Conservation (phyloP, 139 green algal species). For the Volvox reticuliferus region DNA sequence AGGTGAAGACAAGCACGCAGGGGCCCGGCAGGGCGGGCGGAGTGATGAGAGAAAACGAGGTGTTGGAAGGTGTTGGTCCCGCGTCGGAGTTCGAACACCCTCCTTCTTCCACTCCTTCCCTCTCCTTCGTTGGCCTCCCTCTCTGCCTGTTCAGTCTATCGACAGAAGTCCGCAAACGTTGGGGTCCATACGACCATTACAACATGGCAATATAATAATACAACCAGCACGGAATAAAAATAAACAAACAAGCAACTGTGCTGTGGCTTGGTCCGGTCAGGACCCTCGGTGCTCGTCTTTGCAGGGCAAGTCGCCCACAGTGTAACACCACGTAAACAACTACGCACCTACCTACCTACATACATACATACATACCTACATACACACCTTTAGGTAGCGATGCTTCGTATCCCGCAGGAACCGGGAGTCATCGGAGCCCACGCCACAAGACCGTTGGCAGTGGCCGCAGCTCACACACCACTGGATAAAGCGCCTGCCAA, state of each 20-base stretch:
- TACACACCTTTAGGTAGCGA: not conserved
- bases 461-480: constrained; percentile 24
- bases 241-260: too few relatives aligned
- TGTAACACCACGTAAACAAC: too few relatives aligned
- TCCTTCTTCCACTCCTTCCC: not conserved
- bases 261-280: too few relatives aligned
- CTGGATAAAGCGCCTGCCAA: constrained; percentile 11
- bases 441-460: not conserved
- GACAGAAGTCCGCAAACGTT: too few relatives aligned
- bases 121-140: not conserved
- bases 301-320: too few relatives aligned
- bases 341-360: not conserved
- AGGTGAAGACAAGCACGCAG: not conserved
- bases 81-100: not conserved
- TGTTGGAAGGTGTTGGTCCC: too few relatives aligned
- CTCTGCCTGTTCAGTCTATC: too few relatives aligned
- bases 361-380: not conserved
- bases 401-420: constrained; percentile 10
- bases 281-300: too few relatives aligned
- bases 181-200: not conserved
- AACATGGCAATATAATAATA: too few relatives aligned
- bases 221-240: too few relatives aligned
- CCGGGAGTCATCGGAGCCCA: not conserved
- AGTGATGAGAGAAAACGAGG: not conserved
- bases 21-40: not conserved